A percentile compares a stretch with the other conserved stretches of the same genome.
phyloP scores from a whole-genome alignment of 306 rosid genomes.

The Dalbergia cochinchinensis region DNA sequence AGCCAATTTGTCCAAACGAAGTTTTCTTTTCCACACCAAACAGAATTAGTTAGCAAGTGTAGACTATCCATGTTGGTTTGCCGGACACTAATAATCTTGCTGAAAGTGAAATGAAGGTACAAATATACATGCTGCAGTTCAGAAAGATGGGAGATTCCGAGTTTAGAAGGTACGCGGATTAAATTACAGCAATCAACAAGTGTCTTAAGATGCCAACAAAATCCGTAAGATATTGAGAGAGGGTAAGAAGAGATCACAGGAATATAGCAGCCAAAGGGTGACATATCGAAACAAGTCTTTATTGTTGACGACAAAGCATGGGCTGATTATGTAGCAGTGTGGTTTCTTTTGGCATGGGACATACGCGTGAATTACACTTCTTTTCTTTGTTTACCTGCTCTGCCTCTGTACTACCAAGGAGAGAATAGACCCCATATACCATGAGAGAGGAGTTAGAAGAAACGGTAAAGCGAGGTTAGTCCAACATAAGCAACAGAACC shows the following conservation, averaged over 20 bases:
- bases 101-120: slow-evolving; percentile 25
- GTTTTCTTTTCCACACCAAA: slow-evolving; percentile 24
- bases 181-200: slow-evolving; percentile 42
- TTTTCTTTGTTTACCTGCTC: slow-evolving; percentile 46
- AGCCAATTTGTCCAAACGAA: not conserved
- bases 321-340: slow-evolving; percentile 54
- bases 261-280: slow-evolving; percentile 50
- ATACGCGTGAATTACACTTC: slow-evolving; percentile 57
- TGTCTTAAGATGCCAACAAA: slow-evolving; percentile 46
- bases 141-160: slow-evolving; percentile 42
- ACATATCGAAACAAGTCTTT: slow-evolving; percentile 43
- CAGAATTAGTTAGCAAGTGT: slow-evolving; percentile 15
- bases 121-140: slow-evolving; percentile 25
- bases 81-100: slow-evolving; percentile 1
- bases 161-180: slow-evolving; percentile 37
- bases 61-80: not conserved
- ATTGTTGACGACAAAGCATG: slow-evolving; percentile 74
- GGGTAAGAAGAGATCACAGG: slow-evolving; percentile 49
- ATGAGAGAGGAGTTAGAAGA: slow-evolving; percentile 15
- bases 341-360: slow-evolving; percentile 72
- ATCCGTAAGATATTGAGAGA: slow-evolving; percentile 48
- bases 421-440: slow-evolving; percentile 36
- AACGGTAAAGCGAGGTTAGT: slow-evolving; percentile 28
- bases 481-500: slow-evolving; percentile 63
- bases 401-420: slow-evolving; percentile 35